Evolutionary conservation across 2,329 filamentous ascomycete species (phyloP), one percentile per base, ranked within the genome.

Genomic region (Diplodia scrobiculata): DNA sequence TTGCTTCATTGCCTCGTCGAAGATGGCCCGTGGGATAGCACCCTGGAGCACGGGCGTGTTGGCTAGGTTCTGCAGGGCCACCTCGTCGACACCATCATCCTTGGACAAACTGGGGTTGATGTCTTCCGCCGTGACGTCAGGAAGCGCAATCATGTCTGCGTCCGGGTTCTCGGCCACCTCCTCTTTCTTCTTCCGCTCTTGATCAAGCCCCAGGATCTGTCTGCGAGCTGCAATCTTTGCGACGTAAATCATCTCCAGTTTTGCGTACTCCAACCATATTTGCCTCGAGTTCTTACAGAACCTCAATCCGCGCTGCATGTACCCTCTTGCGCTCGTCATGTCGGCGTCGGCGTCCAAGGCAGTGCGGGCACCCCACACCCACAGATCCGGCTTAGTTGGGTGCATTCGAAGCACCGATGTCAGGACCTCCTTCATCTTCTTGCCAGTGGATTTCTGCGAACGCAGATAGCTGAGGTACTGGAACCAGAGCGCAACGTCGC

Each of bases 1-100:
- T 72, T 97, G 89, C 76, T 90, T 91, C 80, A 88, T 87, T 5
- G 92, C 89, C 25, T 91, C 87, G 73, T 97, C 92, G 73, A 97
- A 97, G 55, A 99, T 91, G 47, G 94, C 92, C 66, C 92, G 85
- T 1, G 95, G 93, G 70, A 99, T 97, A 17, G 92, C 95, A n/a
- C 95, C 95, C 68, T 90, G 91, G 69, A 97, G 83, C 10, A 92
- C 92, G 3, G 94, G 92, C 55, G 92, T 94, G 66, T 83, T 81
- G 45, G 85, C 84, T 17, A 90, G 79, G 68, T 86, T 87, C 73
- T 89, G 83, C 69, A 96, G 80, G 64, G 83, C 82, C 70, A 81
- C 77, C 72, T 87, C 80, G 65, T 83, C 79, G 66, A 78, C 73
- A 63, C 79, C 76, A 65, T 78, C 84, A 76, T 83, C 75, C 74